Evolutionary conservation across 805 yeast genomes (phyloP).

Genomic region (Hanseniaspora singularis): DNA sequence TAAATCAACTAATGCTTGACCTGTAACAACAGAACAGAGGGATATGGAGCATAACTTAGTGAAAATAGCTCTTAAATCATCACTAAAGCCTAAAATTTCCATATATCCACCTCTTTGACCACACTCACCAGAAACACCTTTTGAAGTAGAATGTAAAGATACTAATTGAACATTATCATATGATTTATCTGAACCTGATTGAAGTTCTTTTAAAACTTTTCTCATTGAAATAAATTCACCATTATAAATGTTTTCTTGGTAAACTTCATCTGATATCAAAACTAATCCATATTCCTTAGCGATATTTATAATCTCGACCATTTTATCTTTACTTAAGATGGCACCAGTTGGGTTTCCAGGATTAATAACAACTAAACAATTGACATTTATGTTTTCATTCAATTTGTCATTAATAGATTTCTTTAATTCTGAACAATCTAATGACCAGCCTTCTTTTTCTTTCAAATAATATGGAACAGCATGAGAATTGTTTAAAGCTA

Average conservation of each 20-base stretch:
- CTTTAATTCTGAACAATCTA: constrained; percentile 56
- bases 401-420: constrained; percentile 38
- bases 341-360: constrained; percentile 99
- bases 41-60: constrained; percentile 83
- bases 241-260: constrained; percentile 80
- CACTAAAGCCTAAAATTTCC: constrained; percentile 76
- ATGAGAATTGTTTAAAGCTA: constrained; percentile 69
- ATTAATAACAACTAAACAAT: constrained; percentile 82
- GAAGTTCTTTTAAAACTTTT: constrained; percentile 58
- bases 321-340: constrained; percentile 50
- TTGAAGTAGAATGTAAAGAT: constrained; percentile 92
- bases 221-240: constrained; percentile 79
- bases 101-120: constrained; percentile 99
- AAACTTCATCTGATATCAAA: constrained; percentile 93
- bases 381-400: constrained; percentile 46
- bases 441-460: constrained; percentile 75
- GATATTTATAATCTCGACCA: constrained; percentile 57
- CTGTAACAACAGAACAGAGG: constrained; percentile 86
- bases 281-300: constrained; percentile 81
- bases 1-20: constrained; percentile 84
- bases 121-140: constrained; percentile 96
- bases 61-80: constrained; percentile 56
- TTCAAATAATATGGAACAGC: constrained; percentile 79
- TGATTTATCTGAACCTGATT: constrained; percentile 39
- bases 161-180: constrained; percentile 75